Evolutionary conservation across 1,284 basidiomycete species (phyloP), one percentile per base, ranked within the genome.

Genomic region (Ganoderma lingzhi): DNA sequence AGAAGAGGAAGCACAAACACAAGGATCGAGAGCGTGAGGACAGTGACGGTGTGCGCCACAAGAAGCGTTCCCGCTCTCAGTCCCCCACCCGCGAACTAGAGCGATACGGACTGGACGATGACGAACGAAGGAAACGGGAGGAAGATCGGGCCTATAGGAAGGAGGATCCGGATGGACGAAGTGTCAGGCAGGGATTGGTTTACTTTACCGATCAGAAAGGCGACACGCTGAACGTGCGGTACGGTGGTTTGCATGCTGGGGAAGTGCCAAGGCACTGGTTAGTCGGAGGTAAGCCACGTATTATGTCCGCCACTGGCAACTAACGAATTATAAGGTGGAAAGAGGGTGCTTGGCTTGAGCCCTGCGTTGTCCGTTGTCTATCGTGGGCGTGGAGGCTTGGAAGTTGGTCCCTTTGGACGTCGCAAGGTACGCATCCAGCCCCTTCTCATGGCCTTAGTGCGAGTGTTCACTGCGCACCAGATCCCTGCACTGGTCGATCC

Each of bases 171-270:
- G 39, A 62, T 4, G 41, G 67, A 19, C 37, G 62, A 0, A 70
- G 41, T 56, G 60, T 48, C 55, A 70, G 39, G 59, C 64, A 76
- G 37, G 72, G 66, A 35, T 71, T 77, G 42, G 70, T 86, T 15
- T 93, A 88, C 82, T 92, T 87, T 76, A 87, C 87, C 6, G 93
- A 95, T 77, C 83, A 86, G 62, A 89, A 86, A 73, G 93, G 93
- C 0, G 94, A 95, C 76, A 74, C 81, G 59, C 80, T 90, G 69
- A 95, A 92, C 75, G 78, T 93, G 37, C 85, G 85, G 45, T 94
- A 92, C 76, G 93, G 92, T n/a, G 83, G 88, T 2, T 75, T 92
- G 45, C 84, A 93, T 76, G 78, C 86, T 19, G 85, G 88, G 42
- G 87, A 92, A 72, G 80, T 95, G 42, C 93, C 94, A 9, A 90